Base-by-base conservation (phyloP, 257 asterid species). In the Plectranthus barbatus region DNA sequence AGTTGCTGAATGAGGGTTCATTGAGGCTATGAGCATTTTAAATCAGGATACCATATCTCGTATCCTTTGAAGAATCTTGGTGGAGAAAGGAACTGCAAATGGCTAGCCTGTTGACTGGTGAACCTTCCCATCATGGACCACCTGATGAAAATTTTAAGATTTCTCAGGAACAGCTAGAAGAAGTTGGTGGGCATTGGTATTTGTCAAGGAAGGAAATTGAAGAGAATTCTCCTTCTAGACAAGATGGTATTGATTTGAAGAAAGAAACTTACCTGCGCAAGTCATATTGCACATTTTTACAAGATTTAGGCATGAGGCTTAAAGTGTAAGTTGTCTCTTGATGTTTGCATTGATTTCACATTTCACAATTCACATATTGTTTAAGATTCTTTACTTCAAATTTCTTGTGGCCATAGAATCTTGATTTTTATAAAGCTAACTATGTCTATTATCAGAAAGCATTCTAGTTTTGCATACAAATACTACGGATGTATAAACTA, bases 241-340 rank as follows among this genome's bases (percentile, higher is more conserved):
- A 42, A 53, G 92, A 84, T 70, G 93, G 96, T 48, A 80, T 90
- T 56, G 95, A 85, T 79, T 77, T 87, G 76, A 87, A 85, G 86
- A 90, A 85, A 77, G 97, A 90, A 80, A 62, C 96, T 45, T 85
- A 85, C 60, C 68, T 87, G 42, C 88, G 96, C 72, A 85, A 87
- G 77, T 84, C 97, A 11, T 87, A 90, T 69, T 87, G 94, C 76
- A 82, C 89, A 37, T 86, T 85, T 54, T 76, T 91, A 49, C 96
- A 91, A 77, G 95, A 87, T 77, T 74, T 91, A 50, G 97, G 96
- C 77, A 91, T 87, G 96, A 74, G 89, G 76, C 95, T 91, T 48
- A 91, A 87, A 87, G 95, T 91, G 96, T 87, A 75, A 83, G 97
- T 72, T 62, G 10, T 53, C 6, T 44, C 3, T 9, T 0, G 49